A percentile compares a stretch with the other conserved stretches of the same genome.
These are phyloP conservation scores for Diatrype stigma DNA, from an alignment of 2,329 filamentous ascomycete genomes.

Conservation along the genomic window DNA sequence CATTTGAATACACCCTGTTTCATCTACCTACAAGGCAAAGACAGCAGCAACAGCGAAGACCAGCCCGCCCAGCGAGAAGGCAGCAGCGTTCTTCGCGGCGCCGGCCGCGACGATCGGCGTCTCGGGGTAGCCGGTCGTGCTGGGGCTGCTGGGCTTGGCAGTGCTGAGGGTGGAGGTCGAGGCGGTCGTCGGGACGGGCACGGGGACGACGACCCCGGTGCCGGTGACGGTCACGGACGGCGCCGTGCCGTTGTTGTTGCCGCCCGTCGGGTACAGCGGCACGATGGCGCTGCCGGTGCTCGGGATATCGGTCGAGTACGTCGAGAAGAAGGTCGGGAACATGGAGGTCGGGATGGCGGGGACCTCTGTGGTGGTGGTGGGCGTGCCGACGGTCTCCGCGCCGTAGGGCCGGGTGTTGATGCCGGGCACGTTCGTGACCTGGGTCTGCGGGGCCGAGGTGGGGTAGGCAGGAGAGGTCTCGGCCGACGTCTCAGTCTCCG, in stretches of 20 bases:
- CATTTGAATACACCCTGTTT: too few species aligned
- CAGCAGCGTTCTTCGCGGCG: constrained; percentile 14
- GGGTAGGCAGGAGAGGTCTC: too few species aligned
- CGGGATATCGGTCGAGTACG: constrained; percentile 45
- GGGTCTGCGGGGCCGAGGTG: constrained; percentile 12
- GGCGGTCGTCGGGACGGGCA: constrained; percentile 23
- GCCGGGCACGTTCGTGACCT: constrained; percentile 4
- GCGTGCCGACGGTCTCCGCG: not conserved
- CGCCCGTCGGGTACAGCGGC: constrained; percentile 67
- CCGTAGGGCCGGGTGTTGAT: not conserved
- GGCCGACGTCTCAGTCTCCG: constrained; percentile 2
- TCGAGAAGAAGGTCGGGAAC: constrained; percentile 11
- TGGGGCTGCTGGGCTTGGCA: not conserved
- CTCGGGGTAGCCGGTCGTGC: constrained; percentile 4
- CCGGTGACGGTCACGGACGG: constrained; percentile 66
- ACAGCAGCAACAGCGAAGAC: constrained; percentile 9
- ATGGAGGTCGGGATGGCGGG: not conserved
- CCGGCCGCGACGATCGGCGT: constrained; percentile 15
- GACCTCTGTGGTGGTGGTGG: not conserved
- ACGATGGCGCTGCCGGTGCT: constrained; percentile 38
- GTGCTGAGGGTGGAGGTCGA: too few species aligned
- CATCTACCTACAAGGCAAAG: constrained; percentile 3
- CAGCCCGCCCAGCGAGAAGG: constrained; percentile 11
- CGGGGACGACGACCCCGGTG: constrained; percentile 46
- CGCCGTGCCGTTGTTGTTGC: constrained; percentile 55